A percentile compares a stretch with the other conserved stretches of the same genome.
These are phyloP conservation scores for Beauveria rudraprayagi DNA, from an alignment of 2,329 filamentous ascomycete species.

Conservation along the genomic window DNA sequence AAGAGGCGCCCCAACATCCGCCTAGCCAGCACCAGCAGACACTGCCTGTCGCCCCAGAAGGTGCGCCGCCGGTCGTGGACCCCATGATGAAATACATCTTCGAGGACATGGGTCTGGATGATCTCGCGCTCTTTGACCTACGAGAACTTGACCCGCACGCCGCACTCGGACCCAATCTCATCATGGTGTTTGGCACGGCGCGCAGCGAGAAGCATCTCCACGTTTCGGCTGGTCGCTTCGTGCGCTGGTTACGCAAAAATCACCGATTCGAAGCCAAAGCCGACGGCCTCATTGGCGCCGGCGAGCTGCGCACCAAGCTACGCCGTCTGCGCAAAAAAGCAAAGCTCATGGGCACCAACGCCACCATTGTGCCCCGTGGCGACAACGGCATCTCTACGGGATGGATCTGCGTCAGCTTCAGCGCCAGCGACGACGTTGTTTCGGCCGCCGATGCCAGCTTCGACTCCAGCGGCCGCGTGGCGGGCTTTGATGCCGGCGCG, in stretches of 20 bases:
- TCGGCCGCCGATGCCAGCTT: conserved; percentile 35
- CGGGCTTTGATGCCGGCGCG: conserved; percentile 62
- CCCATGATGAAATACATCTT: conserved; percentile 71
- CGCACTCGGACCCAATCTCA: conserved; percentile 75
- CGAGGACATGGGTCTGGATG: conserved; percentile 78
- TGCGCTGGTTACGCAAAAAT: conserved; percentile 71
- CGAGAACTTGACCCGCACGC: conserved; percentile 77
- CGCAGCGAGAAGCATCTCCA: conserved; percentile 91
- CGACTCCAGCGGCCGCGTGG: conserved; percentile 49
- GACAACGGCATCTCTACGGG: conserved; percentile 88
- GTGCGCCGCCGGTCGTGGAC: conserved; percentile 62
- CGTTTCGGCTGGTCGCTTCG: conserved; percentile 80
- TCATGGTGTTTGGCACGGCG: conserved; percentile 90
- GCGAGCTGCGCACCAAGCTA: conserved; percentile 84
- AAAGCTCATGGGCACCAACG: conserved; percentile 67
- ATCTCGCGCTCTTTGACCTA: conserved; percentile 73
- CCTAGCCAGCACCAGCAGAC: conserved; percentile 38
- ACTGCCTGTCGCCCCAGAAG: conserved; percentile 51
- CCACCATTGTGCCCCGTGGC: conserved; percentile 52
- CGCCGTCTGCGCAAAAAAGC: conserved; percentile 72
- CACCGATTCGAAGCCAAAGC: conserved; percentile 69
- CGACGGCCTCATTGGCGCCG: conserved; percentile 80
- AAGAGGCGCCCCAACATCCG: conserved; percentile 50
- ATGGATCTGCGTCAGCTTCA: conserved; percentile 93
- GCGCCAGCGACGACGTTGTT: conserved; percentile 52